phyloP scores from a whole-genome alignment of 1,284 basidiomycete species.

The Irpex sp. region DNA sequence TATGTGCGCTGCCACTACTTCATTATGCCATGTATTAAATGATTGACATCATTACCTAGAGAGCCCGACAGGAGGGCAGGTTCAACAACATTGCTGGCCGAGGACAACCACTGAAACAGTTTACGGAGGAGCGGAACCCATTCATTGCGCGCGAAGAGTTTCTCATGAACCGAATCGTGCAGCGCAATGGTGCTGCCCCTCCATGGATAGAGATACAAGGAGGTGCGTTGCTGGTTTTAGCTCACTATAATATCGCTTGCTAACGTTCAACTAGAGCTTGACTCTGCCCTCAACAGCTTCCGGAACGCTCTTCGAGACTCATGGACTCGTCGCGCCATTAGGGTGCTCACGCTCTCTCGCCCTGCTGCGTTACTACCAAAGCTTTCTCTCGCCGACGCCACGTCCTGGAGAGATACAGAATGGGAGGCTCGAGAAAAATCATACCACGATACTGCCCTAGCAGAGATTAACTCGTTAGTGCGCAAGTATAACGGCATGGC shows the following conservation, averaged over 20 bases:
- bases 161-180: constrained; percentile 87
- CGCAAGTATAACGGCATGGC: constrained; percentile 79
- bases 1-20: constrained; percentile 24
- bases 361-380: constrained; percentile 38
- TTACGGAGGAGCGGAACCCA: constrained; percentile 74
- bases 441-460: constrained; percentile 71
- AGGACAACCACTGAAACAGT: constrained; percentile 64
- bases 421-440: constrained; percentile 72
- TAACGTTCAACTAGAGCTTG: constrained; percentile 38
- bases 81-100: constrained; percentile 75
- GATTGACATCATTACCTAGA: constrained; percentile 32
- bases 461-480: constrained; percentile 71
- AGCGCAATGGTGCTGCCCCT: constrained; percentile 82
- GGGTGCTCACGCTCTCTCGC: constrained; percentile 51
- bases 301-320: constrained; percentile 58
- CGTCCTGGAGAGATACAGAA: constrained; percentile 57
- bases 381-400: constrained; percentile 43
- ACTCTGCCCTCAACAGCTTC: constrained; percentile 57
- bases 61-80: constrained; percentile 63
- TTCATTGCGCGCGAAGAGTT: constrained; percentile 79
- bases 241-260: neutral
- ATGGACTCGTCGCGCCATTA: constrained; percentile 65
- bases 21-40: neutral
- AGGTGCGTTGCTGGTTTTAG: constrained; percentile 35
- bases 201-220: constrained; percentile 88